A percentile compares a stretch with the other conserved stretches of the same genome.
Evolutionary conservation across 768 basidiomycete species (phyloP).

Genomic region (Crepidotus variabilis): DNA sequence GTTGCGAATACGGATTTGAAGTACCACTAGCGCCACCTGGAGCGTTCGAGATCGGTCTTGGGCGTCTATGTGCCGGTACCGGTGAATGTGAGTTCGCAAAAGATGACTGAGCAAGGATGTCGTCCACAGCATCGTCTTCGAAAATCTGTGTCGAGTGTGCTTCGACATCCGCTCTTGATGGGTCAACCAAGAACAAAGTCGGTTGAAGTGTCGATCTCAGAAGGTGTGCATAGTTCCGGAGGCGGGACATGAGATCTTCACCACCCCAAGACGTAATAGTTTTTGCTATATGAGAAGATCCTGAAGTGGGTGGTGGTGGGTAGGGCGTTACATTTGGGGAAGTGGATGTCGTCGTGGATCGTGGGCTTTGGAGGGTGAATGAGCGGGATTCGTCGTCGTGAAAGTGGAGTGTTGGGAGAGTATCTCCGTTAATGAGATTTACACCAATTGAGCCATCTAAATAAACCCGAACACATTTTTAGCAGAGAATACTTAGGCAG

Average conservation of each 20-base stretch:
- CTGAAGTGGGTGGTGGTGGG: constrained; percentile 54
- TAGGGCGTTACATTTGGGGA: constrained; percentile 47
- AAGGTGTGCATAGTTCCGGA: constrained; percentile 75
- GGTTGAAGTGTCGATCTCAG: constrained; percentile 85
- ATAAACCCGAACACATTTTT: constrained; percentile 7
- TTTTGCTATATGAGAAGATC: constrained; percentile 37
- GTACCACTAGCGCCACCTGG: constrained; percentile 25
- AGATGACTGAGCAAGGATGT: constrained; percentile 78
- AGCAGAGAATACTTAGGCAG: constrained; percentile 11
- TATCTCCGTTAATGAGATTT: constrained; percentile 82
- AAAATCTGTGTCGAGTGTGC: constrained; percentile 83
- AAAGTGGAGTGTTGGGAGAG: constrained; percentile 88
- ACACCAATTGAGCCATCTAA: constrained; percentile 85
- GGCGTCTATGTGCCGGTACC: constrained; percentile 78
- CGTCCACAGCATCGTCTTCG: constrained; percentile 82
- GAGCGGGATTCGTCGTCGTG: constrained; percentile 96
- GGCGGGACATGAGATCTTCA: constrained; percentile 75
- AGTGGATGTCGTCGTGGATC: constrained; percentile 20
- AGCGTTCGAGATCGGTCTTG: constrained; percentile 53
- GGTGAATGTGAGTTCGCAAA: constrained; percentile 77
- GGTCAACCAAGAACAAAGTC: constrained; percentile 86
- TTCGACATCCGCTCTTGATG: constrained; percentile 89
- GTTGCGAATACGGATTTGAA: constrained; percentile 51
- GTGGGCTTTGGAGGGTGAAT: constrained; percentile 50
- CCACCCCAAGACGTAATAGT: constrained; percentile 75